Evolutionary conservation across 257 asterid species (phyloP).

Genomic region (Nicotiana tomentosiformis): DNA sequence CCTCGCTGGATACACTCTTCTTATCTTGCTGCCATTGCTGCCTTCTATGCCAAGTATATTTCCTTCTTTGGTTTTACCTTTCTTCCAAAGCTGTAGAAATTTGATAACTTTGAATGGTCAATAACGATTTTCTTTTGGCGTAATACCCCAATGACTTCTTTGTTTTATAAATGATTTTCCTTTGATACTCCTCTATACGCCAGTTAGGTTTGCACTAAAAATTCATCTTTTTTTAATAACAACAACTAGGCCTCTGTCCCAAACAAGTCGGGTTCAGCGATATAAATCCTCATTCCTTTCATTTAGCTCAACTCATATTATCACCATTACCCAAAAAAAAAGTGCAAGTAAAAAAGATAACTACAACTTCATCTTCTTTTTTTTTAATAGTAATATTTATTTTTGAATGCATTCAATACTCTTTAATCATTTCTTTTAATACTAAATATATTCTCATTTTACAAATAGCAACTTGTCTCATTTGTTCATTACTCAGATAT

Average conservation of each 20-base stretch:
- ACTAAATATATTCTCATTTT: not conserved
- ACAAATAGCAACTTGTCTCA: not conserved
- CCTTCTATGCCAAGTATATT: constrained; percentile 84
- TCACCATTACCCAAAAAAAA: too few species aligned
- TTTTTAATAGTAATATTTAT: not conserved
- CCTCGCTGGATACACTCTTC: constrained; percentile 87
- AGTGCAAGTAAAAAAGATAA: too few species aligned
- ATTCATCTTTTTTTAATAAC: not conserved
- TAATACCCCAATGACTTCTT: not conserved
- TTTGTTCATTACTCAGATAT: not conserved
- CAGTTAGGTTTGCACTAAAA: not conserved
- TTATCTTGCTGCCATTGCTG: constrained; percentile 94
- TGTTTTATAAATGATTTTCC: not conserved
- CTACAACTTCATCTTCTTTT: not conserved
- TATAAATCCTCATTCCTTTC: too few species aligned
- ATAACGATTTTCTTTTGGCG: not conserved
- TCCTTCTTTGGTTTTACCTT: not conserved
- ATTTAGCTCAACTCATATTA: too few species aligned
- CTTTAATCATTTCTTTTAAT: not conserved
- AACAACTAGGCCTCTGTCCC: too few species aligned
- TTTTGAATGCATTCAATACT: not conserved
- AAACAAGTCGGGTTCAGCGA: too few species aligned
- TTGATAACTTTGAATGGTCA: not conserved
- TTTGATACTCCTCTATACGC: not conserved
- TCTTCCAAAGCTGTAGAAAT: not conserved